A percentile compares a stretch with the other conserved stretches of the same genome.
phyloP scores from a whole-genome alignment of 2,329 filamentous ascomycete genomes.

The Clarireedia hainanense region DNA sequence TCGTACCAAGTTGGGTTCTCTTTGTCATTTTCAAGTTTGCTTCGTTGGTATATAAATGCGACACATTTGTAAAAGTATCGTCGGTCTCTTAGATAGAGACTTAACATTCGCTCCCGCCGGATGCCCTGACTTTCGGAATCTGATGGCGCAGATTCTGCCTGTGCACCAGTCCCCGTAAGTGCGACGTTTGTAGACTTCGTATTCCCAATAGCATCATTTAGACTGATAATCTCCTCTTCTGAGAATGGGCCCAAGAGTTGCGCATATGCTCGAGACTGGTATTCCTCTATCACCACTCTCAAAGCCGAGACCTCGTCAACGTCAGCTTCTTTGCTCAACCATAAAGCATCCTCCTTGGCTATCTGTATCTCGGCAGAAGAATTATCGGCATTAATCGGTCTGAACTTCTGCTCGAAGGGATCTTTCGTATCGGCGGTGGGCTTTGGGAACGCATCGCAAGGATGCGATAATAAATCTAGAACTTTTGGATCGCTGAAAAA shows the following conservation, averaged over 20 bases:
- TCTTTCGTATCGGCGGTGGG: conserved; percentile 56
- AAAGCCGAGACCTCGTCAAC: conserved; percentile 79
- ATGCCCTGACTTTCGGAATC: conserved; percentile 56
- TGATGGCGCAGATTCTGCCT: conserved; percentile 38
- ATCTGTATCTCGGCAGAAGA: conserved; percentile 60
- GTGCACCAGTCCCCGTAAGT: conserved; percentile 33
- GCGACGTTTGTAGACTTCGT: conserved; percentile 52
- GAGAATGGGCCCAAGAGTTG: conserved; percentile 67
- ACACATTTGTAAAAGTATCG: conserved; percentile 55
- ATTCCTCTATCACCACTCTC: conserved; percentile 73
- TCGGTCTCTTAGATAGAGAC: conserved; percentile 64
- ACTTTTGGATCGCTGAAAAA: conserved; percentile 69
- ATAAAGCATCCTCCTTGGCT: conserved; percentile 78
- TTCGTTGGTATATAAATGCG: conserved; percentile 5
- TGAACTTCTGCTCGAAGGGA: conserved; percentile 75
- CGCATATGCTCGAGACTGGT: conserved; percentile 68
- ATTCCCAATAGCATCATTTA: conserved; percentile 65
- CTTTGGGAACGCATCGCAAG: conserved; percentile 58
- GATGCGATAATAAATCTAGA: conserved; percentile 58
- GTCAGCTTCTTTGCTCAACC: conserved; percentile 70
- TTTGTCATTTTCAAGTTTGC: not conserved
- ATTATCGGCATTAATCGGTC: conserved; percentile 75
- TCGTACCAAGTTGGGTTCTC: not conserved
- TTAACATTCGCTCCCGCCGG: conserved; percentile 60
- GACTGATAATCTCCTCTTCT: conserved; percentile 67